Evolutionary conservation across 2,329 filamentous ascomycete genomes (phyloP).

Genomic region (Talaromyces sp.): DNA sequence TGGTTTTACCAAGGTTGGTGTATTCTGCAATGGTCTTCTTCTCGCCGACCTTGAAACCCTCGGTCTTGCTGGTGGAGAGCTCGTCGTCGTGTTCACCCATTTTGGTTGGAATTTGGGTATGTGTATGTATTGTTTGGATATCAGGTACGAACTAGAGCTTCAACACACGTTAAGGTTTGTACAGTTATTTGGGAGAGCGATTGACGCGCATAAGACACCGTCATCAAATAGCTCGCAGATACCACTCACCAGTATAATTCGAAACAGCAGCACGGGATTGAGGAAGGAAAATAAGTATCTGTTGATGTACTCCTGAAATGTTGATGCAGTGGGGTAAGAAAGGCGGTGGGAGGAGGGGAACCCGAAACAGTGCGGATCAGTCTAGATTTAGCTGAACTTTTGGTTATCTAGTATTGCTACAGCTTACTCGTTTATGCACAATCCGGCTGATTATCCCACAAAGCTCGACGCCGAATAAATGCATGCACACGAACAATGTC

Average conservation of each 20-base stretch:
- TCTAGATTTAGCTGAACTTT: neutral
- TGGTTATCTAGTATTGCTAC: neutral
- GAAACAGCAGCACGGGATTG: neutral
- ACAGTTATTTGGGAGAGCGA: neutral
- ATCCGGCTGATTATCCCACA: neutral
- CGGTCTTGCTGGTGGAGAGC: constrained; percentile 78
- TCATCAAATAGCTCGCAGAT: neutral
- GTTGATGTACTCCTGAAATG: constrained; percentile 11
- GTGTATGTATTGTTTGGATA: neutral
- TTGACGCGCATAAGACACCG: neutral
- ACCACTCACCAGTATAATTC: neutral
- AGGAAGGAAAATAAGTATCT: neutral
- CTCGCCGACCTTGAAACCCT: constrained; percentile 97
- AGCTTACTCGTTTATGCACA: neutral
- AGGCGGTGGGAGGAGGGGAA: constrained; percentile 16
- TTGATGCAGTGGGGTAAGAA: constrained; percentile 17
- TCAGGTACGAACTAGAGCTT: neutral
- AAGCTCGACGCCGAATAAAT: neutral
- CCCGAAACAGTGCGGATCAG: neutral
- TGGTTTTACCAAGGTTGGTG: constrained; percentile 72
- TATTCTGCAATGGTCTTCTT: constrained; percentile 98
- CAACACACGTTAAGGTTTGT: neutral
- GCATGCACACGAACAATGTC: neutral
- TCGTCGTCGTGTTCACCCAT: constrained; percentile 78
- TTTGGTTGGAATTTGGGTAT: constrained; percentile 25